Percentiles rank a stretch among this genome's conserved stretches.
phyloP scores from a whole-genome alignment of 495 filamentous ascomycete genomes.

The Aspergillus conjunctus region DNA sequence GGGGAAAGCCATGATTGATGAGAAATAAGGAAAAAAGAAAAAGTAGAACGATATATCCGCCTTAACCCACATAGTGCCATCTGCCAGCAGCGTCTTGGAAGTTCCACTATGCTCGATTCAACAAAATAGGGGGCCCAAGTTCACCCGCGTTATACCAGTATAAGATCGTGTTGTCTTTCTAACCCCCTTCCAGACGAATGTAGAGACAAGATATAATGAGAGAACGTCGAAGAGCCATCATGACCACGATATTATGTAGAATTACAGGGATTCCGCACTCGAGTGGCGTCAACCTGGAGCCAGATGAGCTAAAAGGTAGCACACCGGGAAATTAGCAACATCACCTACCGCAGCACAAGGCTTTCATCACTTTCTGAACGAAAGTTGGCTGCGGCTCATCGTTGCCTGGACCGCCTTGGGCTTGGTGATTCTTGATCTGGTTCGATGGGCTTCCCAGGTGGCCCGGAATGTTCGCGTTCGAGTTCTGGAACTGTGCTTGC shows the following conservation, averaged over 20 bases:
- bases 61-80: slow-evolving; percentile 24
- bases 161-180: slow-evolving; percentile 32
- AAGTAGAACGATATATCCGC: slow-evolving; percentile 28
- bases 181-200: slow-evolving; percentile 11
- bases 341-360: slow-evolving; percentile 77
- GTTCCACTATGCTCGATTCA: slow-evolving; percentile 24
- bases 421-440: slow-evolving; percentile 54
- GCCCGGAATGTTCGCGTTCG: slow-evolving; percentile 77
- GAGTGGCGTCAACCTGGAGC: slow-evolving; percentile 37
- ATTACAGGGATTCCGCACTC: slow-evolving; percentile 27
- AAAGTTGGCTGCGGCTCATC: slow-evolving; percentile 54
- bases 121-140: slow-evolving; percentile 20
- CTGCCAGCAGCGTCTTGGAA: slow-evolving; percentile 26
- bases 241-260: slow-evolving; percentile 31
- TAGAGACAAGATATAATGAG: slow-evolving; percentile 30
- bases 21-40: slow-evolving; percentile 31
- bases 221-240: slow-evolving; percentile 31
- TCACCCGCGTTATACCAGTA: slow-evolving; percentile 27
- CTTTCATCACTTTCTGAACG: slow-evolving; percentile 74
- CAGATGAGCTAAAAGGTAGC: slow-evolving; percentile 32
- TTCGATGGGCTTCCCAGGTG: slow-evolving; percentile 61
- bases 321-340: slow-evolving; percentile 13
- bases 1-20: slow-evolving; percentile 5
- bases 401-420: slow-evolving; percentile 41
- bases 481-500: slow-evolving; percentile 89